phyloP scores from a whole-genome alignment of 164 flowering plant species.

The Magnolia officinalis region DNA sequence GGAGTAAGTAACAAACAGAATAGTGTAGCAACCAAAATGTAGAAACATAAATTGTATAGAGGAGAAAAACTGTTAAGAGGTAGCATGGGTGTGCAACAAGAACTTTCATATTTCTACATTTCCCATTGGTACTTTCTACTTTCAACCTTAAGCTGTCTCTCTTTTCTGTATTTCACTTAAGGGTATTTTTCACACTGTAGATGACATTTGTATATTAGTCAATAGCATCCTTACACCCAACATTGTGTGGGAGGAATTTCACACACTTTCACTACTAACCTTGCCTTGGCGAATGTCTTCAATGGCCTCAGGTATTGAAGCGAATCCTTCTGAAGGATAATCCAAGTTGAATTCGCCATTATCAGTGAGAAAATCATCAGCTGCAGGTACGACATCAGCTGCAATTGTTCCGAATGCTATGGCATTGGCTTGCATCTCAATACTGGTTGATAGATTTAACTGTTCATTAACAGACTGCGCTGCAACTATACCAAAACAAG shows the following conservation, averaged over 20 bases:
- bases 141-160: background rate
- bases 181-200: background rate
- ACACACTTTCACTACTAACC: constrained; percentile 37
- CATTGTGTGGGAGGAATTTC: background rate
- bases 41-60: background rate
- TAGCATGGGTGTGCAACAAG: background rate
- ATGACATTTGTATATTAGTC: background rate
- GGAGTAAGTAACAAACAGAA: background rate
- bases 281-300: constrained; percentile 90
- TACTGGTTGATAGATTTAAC: background rate
- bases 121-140: background rate
- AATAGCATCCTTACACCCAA: background rate
- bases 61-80: background rate
- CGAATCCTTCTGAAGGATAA: constrained; percentile 69
- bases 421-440: constrained; percentile 29
- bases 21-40: background rate
- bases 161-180: background rate
- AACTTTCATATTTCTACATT: background rate
- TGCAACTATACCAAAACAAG: background rate
- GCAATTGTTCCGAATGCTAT: constrained; percentile 48
- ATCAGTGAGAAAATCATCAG: constrained; percentile 35
- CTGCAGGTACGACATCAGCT: constrained; percentile 41
- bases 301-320: constrained; percentile 88
- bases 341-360: constrained; percentile 65
- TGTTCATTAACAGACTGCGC: background rate